phyloP scores from a whole-genome alignment of 1,284 basidiomycete species.

The Apiotrichum akiyoshidainum region DNA sequence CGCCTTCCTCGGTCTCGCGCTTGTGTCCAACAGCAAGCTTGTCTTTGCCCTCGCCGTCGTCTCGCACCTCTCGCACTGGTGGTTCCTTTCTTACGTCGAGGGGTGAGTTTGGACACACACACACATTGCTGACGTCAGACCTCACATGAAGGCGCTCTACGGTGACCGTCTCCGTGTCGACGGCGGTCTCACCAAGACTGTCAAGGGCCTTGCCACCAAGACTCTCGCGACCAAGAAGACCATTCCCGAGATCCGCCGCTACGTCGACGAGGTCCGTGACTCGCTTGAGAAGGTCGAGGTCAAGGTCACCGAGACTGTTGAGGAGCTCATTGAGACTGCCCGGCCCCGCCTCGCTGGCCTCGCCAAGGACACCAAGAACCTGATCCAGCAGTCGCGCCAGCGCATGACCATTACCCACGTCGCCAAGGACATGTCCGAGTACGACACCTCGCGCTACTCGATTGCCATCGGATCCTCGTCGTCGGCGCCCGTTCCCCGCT shows the following conservation, averaged over 20 bases:
- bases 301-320: slow-evolving; percentile 82
- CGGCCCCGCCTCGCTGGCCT: slow-evolving; percentile 69
- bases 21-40: slow-evolving; percentile 84
- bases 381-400: slow-evolving; percentile 87
- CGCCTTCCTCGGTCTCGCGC: slow-evolving; percentile 86
- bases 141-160: slow-evolving; percentile 95
- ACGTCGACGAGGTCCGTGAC: slow-evolving; percentile 83
- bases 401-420: slow-evolving; percentile 83
- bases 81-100: slow-evolving; percentile 85
- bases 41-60: slow-evolving; percentile 80
- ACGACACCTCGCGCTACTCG: slow-evolving; percentile 74
- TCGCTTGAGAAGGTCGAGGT: slow-evolving; percentile 93
- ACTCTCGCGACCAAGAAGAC: slow-evolving; percentile 59
- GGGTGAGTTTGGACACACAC: slow-evolving; percentile 59
- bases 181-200: slow-evolving; percentile 92
- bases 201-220: slow-evolving; percentile 79
- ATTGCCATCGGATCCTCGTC: slow-evolving; percentile 57
- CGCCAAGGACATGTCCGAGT: slow-evolving; percentile 71
- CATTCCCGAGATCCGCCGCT: slow-evolving; percentile 69
- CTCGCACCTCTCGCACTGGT: slow-evolving; percentile 80
- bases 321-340: slow-evolving; percentile 82
- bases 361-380: slow-evolving; percentile 83
- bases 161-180: slow-evolving; percentile 89
- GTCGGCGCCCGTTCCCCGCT: slow-evolving; percentile 53
- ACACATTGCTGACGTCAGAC: slow-evolving; percentile 55